Evolutionary conservation across 2,329 filamentous ascomycete species (phyloP).

Genomic region (Septoria linicola): DNA sequence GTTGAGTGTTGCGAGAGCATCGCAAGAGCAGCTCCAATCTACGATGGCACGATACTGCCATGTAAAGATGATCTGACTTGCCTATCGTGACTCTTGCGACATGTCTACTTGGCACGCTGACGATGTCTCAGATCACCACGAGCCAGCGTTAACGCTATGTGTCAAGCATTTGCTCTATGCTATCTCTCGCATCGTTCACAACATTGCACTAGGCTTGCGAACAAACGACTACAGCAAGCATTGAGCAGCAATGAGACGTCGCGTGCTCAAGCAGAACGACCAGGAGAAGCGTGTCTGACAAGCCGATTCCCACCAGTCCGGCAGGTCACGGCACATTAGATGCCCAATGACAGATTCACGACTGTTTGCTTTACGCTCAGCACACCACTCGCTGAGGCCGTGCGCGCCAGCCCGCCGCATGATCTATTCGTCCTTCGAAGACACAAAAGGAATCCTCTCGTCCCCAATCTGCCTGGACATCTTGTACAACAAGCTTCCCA

Average conservation of each 20-base stretch:
- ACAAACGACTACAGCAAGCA: not conserved
- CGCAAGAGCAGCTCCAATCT: not conserved
- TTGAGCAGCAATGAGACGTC: not conserved
- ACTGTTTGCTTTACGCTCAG: constrained; percentile 17
- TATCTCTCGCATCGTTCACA: not conserved
- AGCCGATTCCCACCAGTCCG: not conserved
- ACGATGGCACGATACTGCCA: not conserved
- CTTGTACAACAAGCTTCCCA: constrained; percentile 2
- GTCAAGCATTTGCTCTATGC: not conserved
- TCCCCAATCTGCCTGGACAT: not conserved
- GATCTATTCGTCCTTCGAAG: not conserved
- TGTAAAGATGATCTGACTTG: constrained; percentile 1
- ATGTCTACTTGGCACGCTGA: not conserved
- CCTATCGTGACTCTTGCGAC: not conserved
- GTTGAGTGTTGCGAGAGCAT: too few species aligned
- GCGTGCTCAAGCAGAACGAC: not conserved
- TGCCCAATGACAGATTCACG: constrained; percentile 6
- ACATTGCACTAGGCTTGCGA: not conserved
- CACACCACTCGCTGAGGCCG: not conserved
- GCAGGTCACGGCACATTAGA: not conserved
- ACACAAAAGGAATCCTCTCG: constrained; percentile 1
- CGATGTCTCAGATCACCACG: not conserved
- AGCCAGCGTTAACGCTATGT: not conserved
- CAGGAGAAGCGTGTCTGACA: not conserved
- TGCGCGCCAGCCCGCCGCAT: not conserved